Conservation (phyloP, 257 asterid genomes). For the Jacaranda copaia region DNA sequence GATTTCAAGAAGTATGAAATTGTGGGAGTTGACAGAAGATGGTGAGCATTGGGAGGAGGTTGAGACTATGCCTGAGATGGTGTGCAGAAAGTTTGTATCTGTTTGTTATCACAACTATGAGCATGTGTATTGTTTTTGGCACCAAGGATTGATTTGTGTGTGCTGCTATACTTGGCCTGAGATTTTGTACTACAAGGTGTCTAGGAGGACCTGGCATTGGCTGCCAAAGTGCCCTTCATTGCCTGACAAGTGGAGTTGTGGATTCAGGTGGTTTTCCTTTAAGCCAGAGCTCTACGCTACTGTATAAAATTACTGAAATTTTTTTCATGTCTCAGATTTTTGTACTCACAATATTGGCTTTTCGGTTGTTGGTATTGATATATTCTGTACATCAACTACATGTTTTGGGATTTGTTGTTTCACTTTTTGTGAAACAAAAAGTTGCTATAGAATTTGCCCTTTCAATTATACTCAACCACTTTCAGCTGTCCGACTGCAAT, state of each 20-base stretch:
- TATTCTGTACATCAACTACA: background rate
- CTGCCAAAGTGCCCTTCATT: slow-evolving; percentile 73
- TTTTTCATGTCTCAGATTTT: background rate
- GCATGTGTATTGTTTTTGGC: slow-evolving; percentile 85
- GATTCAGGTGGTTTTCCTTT: slow-evolving; percentile 84
- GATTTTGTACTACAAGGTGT: slow-evolving; percentile 64
- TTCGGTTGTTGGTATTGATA: background rate
- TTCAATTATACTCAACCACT: background rate
- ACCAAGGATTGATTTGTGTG: slow-evolving; percentile 71
- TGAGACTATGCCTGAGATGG: slow-evolving; percentile 67
- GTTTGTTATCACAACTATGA: slow-evolving; percentile 84
- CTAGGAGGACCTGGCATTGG: slow-evolving; percentile 85
- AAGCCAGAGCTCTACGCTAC: slow-evolving; percentile 60
- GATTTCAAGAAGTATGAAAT: slow-evolving; percentile 66
- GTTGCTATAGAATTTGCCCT: no score
- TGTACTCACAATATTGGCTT: background rate
- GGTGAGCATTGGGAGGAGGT: slow-evolving; percentile 58
- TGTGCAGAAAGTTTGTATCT: slow-evolving; percentile 62
- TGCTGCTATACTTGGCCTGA: slow-evolving; percentile 91
- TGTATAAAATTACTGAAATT: slow-evolving; percentile 13
- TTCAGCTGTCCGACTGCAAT: background rate
- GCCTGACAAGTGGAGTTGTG: slow-evolving; percentile 89
- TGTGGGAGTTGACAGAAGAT: slow-evolving; percentile 67
- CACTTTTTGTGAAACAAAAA: background rate
- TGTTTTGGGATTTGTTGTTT: background rate